These are phyloP conservation scores for Chytridium lagenaria DNA, from an alignment of 371 early-diverging fungal species.

Conservation along the genomic window DNA sequence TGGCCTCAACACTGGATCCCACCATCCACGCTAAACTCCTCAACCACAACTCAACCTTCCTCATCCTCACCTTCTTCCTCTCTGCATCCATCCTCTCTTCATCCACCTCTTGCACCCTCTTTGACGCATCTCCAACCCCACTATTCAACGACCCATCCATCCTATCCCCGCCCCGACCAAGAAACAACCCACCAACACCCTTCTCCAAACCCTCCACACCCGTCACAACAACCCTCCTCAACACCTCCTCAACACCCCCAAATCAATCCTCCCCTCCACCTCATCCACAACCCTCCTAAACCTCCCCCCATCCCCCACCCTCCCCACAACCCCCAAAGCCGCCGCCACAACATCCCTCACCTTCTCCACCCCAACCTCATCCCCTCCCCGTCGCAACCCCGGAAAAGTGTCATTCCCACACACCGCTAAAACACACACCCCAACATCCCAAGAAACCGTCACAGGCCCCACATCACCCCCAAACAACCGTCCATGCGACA, in stretches of 20 bases:
- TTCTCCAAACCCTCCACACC: background rate
- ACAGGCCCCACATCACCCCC: background rate
- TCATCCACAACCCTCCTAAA: constrained; percentile 5
- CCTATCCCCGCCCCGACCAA: background rate
- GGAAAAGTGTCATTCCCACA: constrained; percentile 17
- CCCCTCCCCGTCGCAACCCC: background rate
- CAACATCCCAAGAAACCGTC: background rate
- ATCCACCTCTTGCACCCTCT: too few relatives aligned
- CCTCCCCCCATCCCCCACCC: background rate
- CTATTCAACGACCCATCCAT: background rate
- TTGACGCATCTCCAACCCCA: background rate
- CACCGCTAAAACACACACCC: background rate
- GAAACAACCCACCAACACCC: background rate
- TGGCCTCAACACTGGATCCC: background rate
- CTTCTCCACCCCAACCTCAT: background rate
- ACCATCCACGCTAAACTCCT: background rate
- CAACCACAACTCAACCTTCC: background rate
- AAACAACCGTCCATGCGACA: too few relatives aligned
- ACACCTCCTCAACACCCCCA: background rate
- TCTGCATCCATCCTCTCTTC: background rate
- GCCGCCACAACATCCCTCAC: background rate
- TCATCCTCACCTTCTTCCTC: background rate
- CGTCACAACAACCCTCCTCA: background rate
- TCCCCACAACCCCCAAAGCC: background rate
- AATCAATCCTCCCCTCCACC: background rate